Evolutionary conservation across 1,284 basidiomycete species (phyloP).

Genomic region (Filobasidium uniguttulatum): DNA sequence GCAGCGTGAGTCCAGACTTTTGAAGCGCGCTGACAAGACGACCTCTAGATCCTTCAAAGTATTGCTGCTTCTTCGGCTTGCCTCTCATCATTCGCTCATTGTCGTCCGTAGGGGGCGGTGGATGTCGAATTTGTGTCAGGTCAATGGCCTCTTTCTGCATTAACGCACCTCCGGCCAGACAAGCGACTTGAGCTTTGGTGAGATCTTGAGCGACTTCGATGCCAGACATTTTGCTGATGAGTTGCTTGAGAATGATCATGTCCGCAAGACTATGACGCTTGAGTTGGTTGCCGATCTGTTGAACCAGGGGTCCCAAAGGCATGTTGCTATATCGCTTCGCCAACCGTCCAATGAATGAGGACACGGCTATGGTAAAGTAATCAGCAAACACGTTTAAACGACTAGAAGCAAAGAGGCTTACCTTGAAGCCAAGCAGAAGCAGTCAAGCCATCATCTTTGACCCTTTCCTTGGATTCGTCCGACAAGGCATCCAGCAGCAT

Average conservation of each 20-base stretch:
- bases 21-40: slow-evolving; percentile 58
- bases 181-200: slow-evolving; percentile 71
- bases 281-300: slow-evolving; percentile 83
- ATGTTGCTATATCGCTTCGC: slow-evolving; percentile 67
- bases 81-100: slow-evolving; percentile 1
- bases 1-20: slow-evolving; percentile 57
- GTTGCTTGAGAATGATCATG: slow-evolving; percentile 75
- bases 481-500: slow-evolving; percentile 77
- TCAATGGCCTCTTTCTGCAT: slow-evolving; percentile 65
- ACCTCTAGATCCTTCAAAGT: slow-evolving; percentile 47
- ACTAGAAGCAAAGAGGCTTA: slow-evolving; percentile 28
- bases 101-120: slow-evolving; percentile 7
- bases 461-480: slow-evolving; percentile 65
- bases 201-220: slow-evolving; percentile 81
- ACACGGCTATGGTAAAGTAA: slow-evolving; percentile 49
- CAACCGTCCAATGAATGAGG: slow-evolving; percentile 83
- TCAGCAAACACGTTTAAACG: slow-evolving; percentile 4
- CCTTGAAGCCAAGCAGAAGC: slow-evolving; percentile 87
- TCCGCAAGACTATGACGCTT: slow-evolving; percentile 72
- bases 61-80: slow-evolving; percentile 38
- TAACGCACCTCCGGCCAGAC: slow-evolving; percentile 77
- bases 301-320: slow-evolving; percentile 69
- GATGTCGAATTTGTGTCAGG: slow-evolving; percentile 33
- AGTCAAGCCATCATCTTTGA: slow-evolving; percentile 87
- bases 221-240: slow-evolving; percentile 90